Conservation (phyloP, 1,284 basidiomycete species). For the Ceratobasidium sp. region DNA sequence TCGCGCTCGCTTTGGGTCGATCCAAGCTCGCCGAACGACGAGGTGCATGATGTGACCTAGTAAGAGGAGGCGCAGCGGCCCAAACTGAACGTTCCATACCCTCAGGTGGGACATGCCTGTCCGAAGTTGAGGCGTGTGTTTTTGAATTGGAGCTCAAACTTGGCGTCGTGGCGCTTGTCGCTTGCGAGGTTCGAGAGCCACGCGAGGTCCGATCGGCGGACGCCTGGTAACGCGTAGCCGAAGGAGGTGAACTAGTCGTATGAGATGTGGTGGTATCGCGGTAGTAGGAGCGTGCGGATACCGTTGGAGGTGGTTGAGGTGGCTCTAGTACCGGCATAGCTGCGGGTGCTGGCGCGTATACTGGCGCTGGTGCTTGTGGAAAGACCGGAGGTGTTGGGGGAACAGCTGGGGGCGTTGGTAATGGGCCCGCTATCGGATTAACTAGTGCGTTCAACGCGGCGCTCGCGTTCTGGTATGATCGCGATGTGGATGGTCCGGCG, state of each 20-base stretch:
- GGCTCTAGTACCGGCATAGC: not conserved
- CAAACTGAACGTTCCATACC: conserved; percentile 16
- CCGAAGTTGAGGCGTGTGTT: conserved; percentile 31
- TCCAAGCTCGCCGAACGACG: conserved; percentile 16
- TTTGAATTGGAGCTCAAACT: conserved; percentile 28
- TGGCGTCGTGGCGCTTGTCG: conserved; percentile 31
- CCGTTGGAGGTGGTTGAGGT: conserved; percentile 17
- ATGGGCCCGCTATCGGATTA: not conserved
- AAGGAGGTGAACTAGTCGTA: not conserved
- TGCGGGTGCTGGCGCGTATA: not conserved
- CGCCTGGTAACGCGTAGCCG: conserved; percentile 25
- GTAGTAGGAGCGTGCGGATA: conserved; percentile 22
- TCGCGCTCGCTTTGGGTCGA: not conserved
- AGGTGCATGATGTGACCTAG: not conserved
- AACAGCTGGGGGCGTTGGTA: not conserved
- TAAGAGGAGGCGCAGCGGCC: conserved; percentile 15
- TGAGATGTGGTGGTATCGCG: not conserved
- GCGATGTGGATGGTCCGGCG: not conserved
- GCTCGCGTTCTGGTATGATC: not conserved
- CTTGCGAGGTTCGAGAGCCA: conserved; percentile 16
- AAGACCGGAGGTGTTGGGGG: not conserved
- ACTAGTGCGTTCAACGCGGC: conserved; percentile 5
- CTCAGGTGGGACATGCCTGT: conserved; percentile 13
- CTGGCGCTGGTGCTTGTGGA: not conserved
- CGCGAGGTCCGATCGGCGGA: conserved; percentile 23